Percentiles rank a stretch among this genome's conserved stretches.
phyloP scores from a whole-genome alignment of 164 flowering plant species.

The Berberis vulgaris region DNA sequence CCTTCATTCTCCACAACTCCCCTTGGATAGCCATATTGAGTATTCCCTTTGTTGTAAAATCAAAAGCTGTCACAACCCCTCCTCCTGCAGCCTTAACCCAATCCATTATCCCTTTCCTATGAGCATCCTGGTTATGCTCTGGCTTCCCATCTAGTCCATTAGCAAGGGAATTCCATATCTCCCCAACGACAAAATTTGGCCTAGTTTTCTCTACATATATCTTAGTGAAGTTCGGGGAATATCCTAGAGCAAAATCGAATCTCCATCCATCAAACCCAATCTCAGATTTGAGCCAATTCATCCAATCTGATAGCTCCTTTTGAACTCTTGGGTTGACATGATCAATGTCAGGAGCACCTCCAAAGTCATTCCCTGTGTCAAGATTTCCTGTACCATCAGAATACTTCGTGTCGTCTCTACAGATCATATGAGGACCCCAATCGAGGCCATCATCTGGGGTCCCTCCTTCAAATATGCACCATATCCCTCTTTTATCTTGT shows the following conservation, averaged over 20 bases:
- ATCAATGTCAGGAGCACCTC: constrained; percentile 63
- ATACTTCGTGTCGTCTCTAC: constrained; percentile 40
- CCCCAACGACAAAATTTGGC: constrained; percentile 66
- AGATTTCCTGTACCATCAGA: constrained; percentile 60
- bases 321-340: constrained; percentile 60
- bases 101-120: constrained; percentile 30
- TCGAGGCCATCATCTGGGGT: constrained; percentile 65
- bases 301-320: constrained; percentile 63
- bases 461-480: constrained; percentile 73
- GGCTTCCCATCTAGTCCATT: constrained; percentile 37
- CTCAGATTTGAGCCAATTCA: constrained; percentile 71
- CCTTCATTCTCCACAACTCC: constrained; percentile 53
- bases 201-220: constrained; percentile 35
- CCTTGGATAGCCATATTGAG: constrained; percentile 61
- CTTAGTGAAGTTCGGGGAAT: constrained; percentile 37
- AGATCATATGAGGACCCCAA: constrained; percentile 67
- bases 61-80: constrained; percentile 40
- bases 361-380: constrained; percentile 43
- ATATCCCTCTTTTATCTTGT: constrained; percentile 54
- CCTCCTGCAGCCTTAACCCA: constrained; percentile 56
- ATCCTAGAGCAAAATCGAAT: constrained; percentile 60
- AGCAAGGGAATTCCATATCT: constrained; percentile 41
- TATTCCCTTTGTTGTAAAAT: constrained; percentile 73
- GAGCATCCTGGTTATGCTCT: constrained; percentile 36
- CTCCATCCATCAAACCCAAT: constrained; percentile 73